Percentiles rank a stretch among this genome's conserved stretches.
Conservation (phyloP, 148 eudicot genomes). For the Chenopodium suecicum region DNA sequence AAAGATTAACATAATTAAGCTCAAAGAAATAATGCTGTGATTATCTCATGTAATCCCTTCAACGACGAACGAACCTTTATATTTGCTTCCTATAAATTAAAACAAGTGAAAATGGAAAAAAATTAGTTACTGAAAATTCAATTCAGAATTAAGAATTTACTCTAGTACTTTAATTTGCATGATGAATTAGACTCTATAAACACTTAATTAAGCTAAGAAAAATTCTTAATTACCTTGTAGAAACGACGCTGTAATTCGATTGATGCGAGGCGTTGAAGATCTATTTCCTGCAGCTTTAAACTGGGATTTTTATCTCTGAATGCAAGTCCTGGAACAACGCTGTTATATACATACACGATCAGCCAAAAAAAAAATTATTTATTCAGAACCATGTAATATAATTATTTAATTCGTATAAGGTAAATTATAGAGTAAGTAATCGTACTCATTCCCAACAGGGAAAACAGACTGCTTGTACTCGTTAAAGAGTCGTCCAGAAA, state of each 20-base stretch:
- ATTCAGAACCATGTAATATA: neutral
- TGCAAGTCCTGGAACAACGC: constrained; percentile 75
- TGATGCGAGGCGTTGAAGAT: constrained; percentile 52
- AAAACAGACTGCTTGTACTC: constrained; percentile 38
- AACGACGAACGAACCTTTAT: constrained; percentile 68
- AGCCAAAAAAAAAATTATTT: neutral
- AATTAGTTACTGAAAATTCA: neutral
- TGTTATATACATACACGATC: constrained; percentile 9
- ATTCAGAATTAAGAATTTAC: neutral
- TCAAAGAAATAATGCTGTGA: neutral
- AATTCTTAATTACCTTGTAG: constrained; percentile 50
- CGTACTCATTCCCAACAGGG: constrained; percentile 25
- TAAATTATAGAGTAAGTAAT: neutral
- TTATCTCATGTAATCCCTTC: neutral
- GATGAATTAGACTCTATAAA: too few species aligned
- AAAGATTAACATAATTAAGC: neutral
- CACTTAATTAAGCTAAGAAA: neutral
- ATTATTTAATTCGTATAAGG: too few species aligned
- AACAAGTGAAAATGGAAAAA: constrained; percentile 12
- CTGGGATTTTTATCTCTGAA: constrained; percentile 48
- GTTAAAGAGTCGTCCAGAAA: constrained; percentile 41
- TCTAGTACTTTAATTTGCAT: neutral
- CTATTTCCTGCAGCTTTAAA: constrained; percentile 48
- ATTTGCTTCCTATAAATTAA: constrained; percentile 66
- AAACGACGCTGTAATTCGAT: constrained; percentile 54